Conservation (phyloP, 352 stramenopile species). For the Globisporangium nagaii region DNA sequence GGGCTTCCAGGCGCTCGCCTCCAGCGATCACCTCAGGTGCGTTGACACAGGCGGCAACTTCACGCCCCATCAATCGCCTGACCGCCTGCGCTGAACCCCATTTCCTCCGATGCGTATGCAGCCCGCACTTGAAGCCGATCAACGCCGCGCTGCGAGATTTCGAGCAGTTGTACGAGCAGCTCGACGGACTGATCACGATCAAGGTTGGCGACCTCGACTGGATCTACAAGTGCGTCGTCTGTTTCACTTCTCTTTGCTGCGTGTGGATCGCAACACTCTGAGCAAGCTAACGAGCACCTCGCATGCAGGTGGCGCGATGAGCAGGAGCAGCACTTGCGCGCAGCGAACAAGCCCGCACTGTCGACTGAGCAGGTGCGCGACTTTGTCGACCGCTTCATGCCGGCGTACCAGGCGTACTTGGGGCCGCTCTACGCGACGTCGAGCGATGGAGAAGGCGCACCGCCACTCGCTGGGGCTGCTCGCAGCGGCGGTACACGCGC, state of each 20-base stretch:
- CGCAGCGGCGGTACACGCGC: too few relatives aligned
- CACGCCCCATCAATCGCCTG: too few relatives aligned
- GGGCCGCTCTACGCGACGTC: constrained; percentile 39
- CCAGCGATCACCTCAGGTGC: constrained; percentile 29
- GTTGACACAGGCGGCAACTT: too few relatives aligned
- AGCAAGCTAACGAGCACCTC: not conserved
- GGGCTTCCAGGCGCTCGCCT: constrained; percentile 60
- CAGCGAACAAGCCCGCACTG: constrained; percentile 54
- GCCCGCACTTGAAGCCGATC: constrained; percentile 51
- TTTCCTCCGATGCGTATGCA: too few relatives aligned
- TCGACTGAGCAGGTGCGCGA: constrained; percentile 60
- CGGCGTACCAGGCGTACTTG: constrained; percentile 72
- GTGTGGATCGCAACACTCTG: not conserved
- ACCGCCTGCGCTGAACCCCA: too few relatives aligned
- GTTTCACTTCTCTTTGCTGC: not conserved
- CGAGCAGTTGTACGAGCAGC: constrained; percentile 55
- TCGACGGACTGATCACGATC: constrained; percentile 69
- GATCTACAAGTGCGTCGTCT: constrained; percentile 72
- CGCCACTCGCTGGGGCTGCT: not conserved
- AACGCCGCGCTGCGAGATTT: constrained; percentile 62
- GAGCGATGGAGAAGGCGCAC: not conserved
- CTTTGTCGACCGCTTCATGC: constrained; percentile 88
- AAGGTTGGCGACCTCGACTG: constrained; percentile 67
- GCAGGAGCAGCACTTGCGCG: constrained; percentile 61
- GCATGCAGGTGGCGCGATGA: constrained; percentile 69